A percentile compares a stretch with the other conserved stretches of the same genome.
Evolutionary conservation across 2,329 filamentous ascomycete species (phyloP).

Genomic region (Boeremia lycopersici): DNA sequence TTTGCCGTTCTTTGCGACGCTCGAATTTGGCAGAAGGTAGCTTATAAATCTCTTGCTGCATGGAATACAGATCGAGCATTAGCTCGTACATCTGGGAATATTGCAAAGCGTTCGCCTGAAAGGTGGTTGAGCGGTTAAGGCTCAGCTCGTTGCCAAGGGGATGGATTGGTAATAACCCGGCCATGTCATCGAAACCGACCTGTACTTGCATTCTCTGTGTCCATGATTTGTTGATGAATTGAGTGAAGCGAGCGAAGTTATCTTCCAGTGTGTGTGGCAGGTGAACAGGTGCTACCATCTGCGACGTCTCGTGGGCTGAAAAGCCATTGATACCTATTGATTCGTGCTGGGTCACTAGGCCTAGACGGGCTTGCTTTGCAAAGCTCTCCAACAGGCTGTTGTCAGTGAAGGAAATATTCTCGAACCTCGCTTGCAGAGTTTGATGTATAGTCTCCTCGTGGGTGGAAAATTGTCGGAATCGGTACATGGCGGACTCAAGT

Average conservation of each 20-base stretch:
- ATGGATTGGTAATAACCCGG: constrained; percentile 48
- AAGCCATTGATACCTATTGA: constrained; percentile 4
- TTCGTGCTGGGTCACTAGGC: constrained; percentile 16
- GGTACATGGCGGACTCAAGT: constrained; percentile 48
- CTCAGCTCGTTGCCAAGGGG: constrained; percentile 54
- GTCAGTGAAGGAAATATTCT: constrained; percentile 47
- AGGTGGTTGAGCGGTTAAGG: constrained; percentile 32
- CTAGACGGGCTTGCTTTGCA: constrained; percentile 30
- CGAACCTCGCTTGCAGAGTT: constrained; percentile 33
- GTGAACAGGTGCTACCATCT: not conserved
- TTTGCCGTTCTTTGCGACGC: constrained; percentile 44
- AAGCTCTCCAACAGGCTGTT: constrained; percentile 36
- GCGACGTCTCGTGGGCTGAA: not conserved
- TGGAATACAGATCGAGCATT: constrained; percentile 37
- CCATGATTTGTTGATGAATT: constrained; percentile 41
- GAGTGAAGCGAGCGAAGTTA: constrained; percentile 28
- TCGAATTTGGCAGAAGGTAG: constrained; percentile 42
- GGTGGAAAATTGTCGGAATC: constrained; percentile 42
- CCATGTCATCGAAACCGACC: constrained; percentile 3
- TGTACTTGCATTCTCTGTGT: constrained; percentile 16
- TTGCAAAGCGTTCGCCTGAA: constrained; percentile 17
- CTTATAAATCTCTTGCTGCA: constrained; percentile 35
- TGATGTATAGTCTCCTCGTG: constrained; percentile 11
- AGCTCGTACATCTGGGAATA: constrained; percentile 38
- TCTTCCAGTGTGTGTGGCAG: constrained; percentile 1